phyloP scores from a whole-genome alignment of 1,139 yeast genomes.

The Nakaseomyces bracarensis region DNA sequence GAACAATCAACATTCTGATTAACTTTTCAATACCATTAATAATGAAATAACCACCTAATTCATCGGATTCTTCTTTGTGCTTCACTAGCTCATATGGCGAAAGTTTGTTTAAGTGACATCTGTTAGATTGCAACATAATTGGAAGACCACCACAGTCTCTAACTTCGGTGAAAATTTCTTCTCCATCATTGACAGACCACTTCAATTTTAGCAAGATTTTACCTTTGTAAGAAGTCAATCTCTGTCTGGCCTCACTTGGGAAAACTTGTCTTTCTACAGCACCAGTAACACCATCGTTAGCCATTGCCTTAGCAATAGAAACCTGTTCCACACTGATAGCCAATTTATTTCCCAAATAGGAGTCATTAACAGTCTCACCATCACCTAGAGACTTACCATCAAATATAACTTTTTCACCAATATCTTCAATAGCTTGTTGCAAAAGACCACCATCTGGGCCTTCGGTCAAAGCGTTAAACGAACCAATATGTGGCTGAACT shows the following conservation, averaged over 20 bases:
- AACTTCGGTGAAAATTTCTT: slow-evolving; percentile 61
- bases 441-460: slow-evolving; percentile 79
- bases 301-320: slow-evolving; percentile 75
- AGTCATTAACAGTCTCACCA: slow-evolving; percentile 28
- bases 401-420: slow-evolving; percentile 76
- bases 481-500: slow-evolving; percentile 89
- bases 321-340: slow-evolving; percentile 76
- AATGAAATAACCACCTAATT: slow-evolving; percentile 91
- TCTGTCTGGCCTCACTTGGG: slow-evolving; percentile 87
- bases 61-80: slow-evolving; percentile 86
- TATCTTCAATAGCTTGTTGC: slow-evolving; percentile 79
- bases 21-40: slow-evolving; percentile 96
- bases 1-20: slow-evolving; percentile 94
- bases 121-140: slow-evolving; percentile 77
- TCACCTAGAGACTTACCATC: slow-evolving; percentile 46
- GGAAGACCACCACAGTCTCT: slow-evolving; percentile 93
- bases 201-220: slow-evolving; percentile 67
- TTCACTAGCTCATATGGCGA: slow-evolving; percentile 75
- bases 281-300: slow-evolving; percentile 63
- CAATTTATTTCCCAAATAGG: slow-evolving; percentile 74
- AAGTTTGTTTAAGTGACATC: slow-evolving; percentile 81
- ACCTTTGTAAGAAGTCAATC: slow-evolving; percentile 69
- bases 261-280: slow-evolving; percentile 65
- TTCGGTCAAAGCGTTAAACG: slow-evolving; percentile 89
- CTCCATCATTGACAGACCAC: slow-evolving; percentile 83